Conservation (phyloP, 1,284 basidiomycete genomes). For the Malassezia brasiliensis region DNA sequence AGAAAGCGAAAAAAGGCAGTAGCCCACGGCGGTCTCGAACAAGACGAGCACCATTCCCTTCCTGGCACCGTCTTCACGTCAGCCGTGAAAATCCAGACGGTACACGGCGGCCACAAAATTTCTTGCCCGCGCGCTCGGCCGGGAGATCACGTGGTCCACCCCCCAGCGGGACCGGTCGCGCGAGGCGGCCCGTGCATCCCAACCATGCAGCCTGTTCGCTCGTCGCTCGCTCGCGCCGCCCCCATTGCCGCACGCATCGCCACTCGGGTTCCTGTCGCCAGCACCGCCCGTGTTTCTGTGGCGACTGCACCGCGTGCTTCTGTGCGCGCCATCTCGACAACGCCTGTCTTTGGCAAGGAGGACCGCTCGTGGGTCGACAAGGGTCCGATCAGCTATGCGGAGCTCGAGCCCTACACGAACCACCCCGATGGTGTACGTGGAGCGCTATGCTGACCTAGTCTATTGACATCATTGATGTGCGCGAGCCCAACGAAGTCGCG, state of each 20-base stretch:
- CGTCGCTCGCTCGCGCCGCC: neutral
- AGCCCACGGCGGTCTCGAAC: conserved; percentile 56
- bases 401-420: conserved; percentile 70
- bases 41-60: conserved; percentile 44
- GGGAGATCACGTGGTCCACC: conserved; percentile 2
- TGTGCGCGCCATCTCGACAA: neutral
- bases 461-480: conserved; percentile 57
- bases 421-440: conserved; percentile 66
- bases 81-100: conserved; percentile 6
- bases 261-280: neutral
- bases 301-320: neutral
- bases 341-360: neutral
- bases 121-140: conserved; percentile 9
- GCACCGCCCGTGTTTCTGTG: neutral
- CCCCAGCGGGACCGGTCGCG: neutral
- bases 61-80: neutral
- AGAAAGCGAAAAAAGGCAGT: conserved; percentile 92
- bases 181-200: conserved; percentile 1
- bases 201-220: neutral
- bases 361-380: conserved; percentile 31
- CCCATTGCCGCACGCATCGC: neutral
- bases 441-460: neutral
- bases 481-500: conserved; percentile 83
- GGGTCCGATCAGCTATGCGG: conserved; percentile 61
- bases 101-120: conserved; percentile 6